Conservation (phyloP, 2,329 filamentous ascomycete species). For the Cephalotrichum gorgonifer region DNA sequence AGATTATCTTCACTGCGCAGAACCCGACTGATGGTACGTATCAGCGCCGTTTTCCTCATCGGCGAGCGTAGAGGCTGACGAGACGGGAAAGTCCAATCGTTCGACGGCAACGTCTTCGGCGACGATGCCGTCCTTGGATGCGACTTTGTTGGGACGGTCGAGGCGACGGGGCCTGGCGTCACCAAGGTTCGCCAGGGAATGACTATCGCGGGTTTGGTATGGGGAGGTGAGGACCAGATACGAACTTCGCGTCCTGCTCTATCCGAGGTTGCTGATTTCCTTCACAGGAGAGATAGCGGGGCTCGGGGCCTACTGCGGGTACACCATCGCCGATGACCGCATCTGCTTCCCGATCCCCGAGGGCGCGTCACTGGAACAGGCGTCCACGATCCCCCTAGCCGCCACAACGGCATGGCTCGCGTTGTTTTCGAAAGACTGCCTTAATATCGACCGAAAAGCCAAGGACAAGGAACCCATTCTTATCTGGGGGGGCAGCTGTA, state of each 20-base stretch:
- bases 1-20: slow-evolving; percentile 13
- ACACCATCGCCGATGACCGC: slow-evolving; percentile 26
- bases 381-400: slow-evolving; percentile 27
- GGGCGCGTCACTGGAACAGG: slow-evolving; percentile 17
- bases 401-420: slow-evolving; percentile 26
- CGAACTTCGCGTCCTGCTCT: too few relatives aligned
- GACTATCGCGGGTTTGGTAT: background rate
- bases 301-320: slow-evolving; percentile 26
- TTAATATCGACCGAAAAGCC: slow-evolving; percentile 18
- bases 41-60: background rate
- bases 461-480: slow-evolving; percentile 16
- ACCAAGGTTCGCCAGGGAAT: background rate
- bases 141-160: slow-evolving; percentile 25
- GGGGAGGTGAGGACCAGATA: slow-evolving; percentile 14
- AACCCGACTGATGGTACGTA: slow-evolving; percentile 16
- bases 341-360: slow-evolving; percentile 28
- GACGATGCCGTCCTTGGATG: slow-evolving; percentile 22
- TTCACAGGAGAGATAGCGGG: slow-evolving; percentile 12
- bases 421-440: slow-evolving; percentile 24
- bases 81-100: slow-evolving; percentile 16
- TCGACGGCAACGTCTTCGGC: slow-evolving; percentile 24
- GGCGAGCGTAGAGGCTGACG: background rate
- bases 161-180: slow-evolving; percentile 16
- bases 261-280: too few relatives aligned
- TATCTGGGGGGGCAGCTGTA: slow-evolving; percentile 33